Evolutionary conservation across 345 rosid genomes (phyloP).

Genomic region (Citrus cavaleriei): DNA sequence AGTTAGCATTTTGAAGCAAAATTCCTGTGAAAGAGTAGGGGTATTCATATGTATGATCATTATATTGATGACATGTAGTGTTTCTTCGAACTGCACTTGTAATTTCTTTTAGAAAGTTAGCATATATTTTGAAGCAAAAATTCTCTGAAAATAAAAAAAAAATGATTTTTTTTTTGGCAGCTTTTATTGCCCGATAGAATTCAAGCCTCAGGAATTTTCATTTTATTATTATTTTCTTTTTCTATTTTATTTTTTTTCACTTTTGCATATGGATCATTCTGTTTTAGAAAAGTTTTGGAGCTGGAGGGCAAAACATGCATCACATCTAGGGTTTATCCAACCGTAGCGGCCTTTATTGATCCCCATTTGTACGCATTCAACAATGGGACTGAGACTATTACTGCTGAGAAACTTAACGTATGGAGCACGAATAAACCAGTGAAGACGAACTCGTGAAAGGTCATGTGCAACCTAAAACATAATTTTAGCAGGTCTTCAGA

Average conservation of each 20-base stretch:
- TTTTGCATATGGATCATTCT: slow-evolving; percentile 60
- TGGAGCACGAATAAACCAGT: slow-evolving; percentile 71
- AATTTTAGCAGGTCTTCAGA: neutral
- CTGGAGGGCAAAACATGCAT: slow-evolving; percentile 58
- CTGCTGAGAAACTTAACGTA: slow-evolving; percentile 48
- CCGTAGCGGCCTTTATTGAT: slow-evolving; percentile 31
- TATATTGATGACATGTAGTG: too few species aligned
- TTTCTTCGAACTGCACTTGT: too few species aligned
- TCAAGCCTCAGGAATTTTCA: too few species aligned
- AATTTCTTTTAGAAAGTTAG: too few species aligned
- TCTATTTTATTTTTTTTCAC: neutral
- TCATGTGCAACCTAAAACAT: neutral
- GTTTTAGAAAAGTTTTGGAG: slow-evolving; percentile 74
- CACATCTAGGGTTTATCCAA: slow-evolving; percentile 73
- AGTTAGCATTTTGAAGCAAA: too few species aligned
- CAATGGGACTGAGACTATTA: slow-evolving; percentile 49
- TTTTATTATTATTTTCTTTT: too few species aligned
- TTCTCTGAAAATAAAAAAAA: too few species aligned
- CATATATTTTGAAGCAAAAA: too few species aligned
- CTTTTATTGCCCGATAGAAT: too few species aligned
- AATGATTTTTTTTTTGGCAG: too few species aligned
- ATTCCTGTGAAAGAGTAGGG: too few species aligned
- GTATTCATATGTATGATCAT: too few species aligned
- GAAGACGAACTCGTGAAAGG: slow-evolving; percentile 18
- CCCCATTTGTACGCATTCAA: slow-evolving; percentile 73